These are phyloP conservation scores for Aureobasidium sp. DNA, from an alignment of 2,329 filamentous ascomycete genomes.

Conservation along the genomic window DNA sequence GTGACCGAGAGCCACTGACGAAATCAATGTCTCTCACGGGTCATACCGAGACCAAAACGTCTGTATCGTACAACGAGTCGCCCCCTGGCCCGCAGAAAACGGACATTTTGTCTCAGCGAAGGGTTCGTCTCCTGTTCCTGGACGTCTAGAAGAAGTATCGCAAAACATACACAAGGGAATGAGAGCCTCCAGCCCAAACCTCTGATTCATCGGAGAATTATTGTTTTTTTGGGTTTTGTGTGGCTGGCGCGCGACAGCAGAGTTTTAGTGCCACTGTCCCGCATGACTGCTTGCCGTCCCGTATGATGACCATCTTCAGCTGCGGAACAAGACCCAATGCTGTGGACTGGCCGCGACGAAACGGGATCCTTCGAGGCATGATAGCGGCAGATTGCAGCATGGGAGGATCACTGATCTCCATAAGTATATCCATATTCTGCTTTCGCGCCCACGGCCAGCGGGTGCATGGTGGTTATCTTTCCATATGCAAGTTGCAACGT, in stretches of 20 bases:
- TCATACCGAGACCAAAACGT: background rate
- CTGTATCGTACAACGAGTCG: background rate
- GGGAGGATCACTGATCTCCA: background rate
- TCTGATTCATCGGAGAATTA: background rate
- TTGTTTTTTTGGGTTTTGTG: background rate
- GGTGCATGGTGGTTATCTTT: background rate
- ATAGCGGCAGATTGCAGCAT: background rate
- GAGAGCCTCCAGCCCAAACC: background rate
- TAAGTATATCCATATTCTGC: background rate
- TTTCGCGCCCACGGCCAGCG: background rate
- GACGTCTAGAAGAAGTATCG: background rate
- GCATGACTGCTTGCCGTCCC: background rate
- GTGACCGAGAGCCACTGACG: constrained; percentile 6
- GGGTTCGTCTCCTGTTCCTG: background rate
- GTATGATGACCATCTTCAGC: background rate
- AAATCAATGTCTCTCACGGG: constrained; percentile 1
- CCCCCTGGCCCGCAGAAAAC: background rate
- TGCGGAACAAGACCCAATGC: background rate
- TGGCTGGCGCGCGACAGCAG: background rate
- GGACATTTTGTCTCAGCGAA: background rate
- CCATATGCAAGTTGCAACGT: background rate
- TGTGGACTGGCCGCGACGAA: background rate
- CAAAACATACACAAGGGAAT: background rate
- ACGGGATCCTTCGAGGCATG: background rate
- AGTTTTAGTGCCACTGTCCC: background rate